Evolutionary conservation across 768 basidiomycete species (phyloP).

Genomic region (Phaffia tasmanica): DNA sequence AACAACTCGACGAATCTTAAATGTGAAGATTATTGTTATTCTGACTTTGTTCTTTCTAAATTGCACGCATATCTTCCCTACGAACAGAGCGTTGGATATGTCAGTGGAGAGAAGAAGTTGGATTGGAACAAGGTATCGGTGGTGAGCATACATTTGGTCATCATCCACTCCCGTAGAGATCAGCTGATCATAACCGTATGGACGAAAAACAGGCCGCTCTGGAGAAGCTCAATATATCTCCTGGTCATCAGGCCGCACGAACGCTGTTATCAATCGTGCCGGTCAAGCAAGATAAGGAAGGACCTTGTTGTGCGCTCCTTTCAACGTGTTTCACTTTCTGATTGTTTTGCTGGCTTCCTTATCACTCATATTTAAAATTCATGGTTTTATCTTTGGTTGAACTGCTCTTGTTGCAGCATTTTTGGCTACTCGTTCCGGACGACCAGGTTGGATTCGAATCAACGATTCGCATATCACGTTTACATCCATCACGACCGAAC

Average conservation of each 20-base stretch:
- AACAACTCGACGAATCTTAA: background rate
- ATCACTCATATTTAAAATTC: background rate
- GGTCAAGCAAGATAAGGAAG: background rate
- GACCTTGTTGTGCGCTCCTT: constrained; percentile 4
- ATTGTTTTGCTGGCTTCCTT: background rate
- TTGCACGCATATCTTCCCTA: too few species aligned
- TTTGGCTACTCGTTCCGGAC: constrained; percentile 17
- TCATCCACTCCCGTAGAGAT: too few species aligned
- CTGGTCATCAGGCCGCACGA: constrained; percentile 3
- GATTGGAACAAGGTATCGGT: constrained; percentile 15
- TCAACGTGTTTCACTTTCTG: background rate
- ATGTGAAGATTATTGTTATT: background rate
- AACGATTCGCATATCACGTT: constrained; percentile 14
- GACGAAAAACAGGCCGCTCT: constrained; percentile 1
- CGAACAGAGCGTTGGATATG: constrained; percentile 12
- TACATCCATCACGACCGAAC: constrained; percentile 5
- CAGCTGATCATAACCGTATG: too few species aligned
- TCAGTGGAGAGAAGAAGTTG: constrained; percentile 22
- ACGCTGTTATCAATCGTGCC: constrained; percentile 15
- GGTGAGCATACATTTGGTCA: background rate
- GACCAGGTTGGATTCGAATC: constrained; percentile 22
- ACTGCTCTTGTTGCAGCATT: constrained; percentile 3
- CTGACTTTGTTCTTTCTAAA: background rate
- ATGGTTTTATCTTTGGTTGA: too few species aligned
- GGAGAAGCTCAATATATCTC: constrained; percentile 17